Evolutionary conservation across 1,284 basidiomycete species (phyloP), one percentile per base, ranked within the genome.

Genomic region (Ustilago trichophora): DNA sequence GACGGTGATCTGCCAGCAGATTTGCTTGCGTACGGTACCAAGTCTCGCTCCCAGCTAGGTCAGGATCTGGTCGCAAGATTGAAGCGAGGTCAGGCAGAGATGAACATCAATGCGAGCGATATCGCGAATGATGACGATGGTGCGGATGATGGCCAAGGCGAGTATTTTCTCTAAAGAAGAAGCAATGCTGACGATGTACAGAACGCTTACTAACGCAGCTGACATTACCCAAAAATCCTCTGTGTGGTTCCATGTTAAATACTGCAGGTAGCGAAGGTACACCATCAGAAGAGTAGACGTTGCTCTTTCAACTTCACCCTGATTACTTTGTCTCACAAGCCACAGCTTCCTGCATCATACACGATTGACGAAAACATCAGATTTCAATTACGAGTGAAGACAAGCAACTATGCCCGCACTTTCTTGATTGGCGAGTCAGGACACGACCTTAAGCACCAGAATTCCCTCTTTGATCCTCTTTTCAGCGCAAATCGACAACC

Each of bases 1-100:
- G 70, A 73, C 11, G 72, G 74, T n/a, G 72, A 76, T 26, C 59
- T 64, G 26, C 76, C 78, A n/a, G 65, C 63, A 11, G 76, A 78
- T 37, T 40, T 70, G 27, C 73, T 37, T 29, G 69, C 47, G 6
- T 71, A 70, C 29, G 75, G 72, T 27, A 54, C 57, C 31, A 60
- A 58, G 18, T 70, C 64, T 6, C 48, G 69, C 36, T 55, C 72
- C 22, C 37, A 63, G 21, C 47, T 73, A 6, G 76, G 73, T 6
- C 65, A 76, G 32, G 53, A 67, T 12, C 48, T 74, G 10, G 50
- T 74, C 13, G 65, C 67, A 4, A 55, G 72, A 40, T 48, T 76
- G 27, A 69, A 66, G 35, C 55, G 66, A 21, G 67, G 48, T 38
- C 65, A 72, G 45, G 72, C 69, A 1, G 71, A 73, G 36, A 62